Base-by-base conservation (phyloP, 257 asterid genomes). In the Fraxinus americana region DNA sequence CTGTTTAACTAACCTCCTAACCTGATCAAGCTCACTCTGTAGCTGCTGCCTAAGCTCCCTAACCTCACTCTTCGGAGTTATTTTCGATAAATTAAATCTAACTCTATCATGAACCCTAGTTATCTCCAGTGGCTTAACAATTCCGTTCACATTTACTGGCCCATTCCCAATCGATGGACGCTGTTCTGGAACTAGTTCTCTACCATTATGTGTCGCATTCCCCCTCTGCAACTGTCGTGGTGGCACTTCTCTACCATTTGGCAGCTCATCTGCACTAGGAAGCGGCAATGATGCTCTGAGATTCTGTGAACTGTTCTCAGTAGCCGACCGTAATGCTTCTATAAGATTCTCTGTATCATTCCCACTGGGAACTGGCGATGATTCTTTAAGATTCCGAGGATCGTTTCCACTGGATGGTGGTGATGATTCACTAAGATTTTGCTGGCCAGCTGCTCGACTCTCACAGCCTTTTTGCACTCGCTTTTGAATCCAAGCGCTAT, bases 101-200 rank as follows among this genome's bases (percentile, higher is more conserved):
- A 92, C 71, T 84, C 83, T 90, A 83, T 94, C 99, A 25, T 88
- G 88, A 81, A 89, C 77, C 78, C 78, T 83, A 73, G 91, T 78
- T 68, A 88, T 72, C 68, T 88, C 82, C 68, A 92, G 80, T 0
- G 87, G 83, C 79, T 80, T 77, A 39, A 76, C 81, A 29, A 77
- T 70, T 48, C 80, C 84, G 67, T 79, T 79, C 35, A 19, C 74
- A 63, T 41, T 81, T 27, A 25, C 82, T 23, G 71, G 61, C 29
- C 63, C 54, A 35, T n/a, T 70, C 27, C 50, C 8, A n/a, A 17
- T 16, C 19, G 52, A 19, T 0, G 75, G 79, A 21, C 73, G 34
- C 2, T 76, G 57, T 10, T 17, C 81, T 8, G 66, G 70, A 66
- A 76, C 27, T 70, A 36, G 11, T 21, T 73, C 67, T 19, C 74